phyloP scores from a whole-genome alignment of 345 rosid genomes.

The Boechera stricta region DNA sequence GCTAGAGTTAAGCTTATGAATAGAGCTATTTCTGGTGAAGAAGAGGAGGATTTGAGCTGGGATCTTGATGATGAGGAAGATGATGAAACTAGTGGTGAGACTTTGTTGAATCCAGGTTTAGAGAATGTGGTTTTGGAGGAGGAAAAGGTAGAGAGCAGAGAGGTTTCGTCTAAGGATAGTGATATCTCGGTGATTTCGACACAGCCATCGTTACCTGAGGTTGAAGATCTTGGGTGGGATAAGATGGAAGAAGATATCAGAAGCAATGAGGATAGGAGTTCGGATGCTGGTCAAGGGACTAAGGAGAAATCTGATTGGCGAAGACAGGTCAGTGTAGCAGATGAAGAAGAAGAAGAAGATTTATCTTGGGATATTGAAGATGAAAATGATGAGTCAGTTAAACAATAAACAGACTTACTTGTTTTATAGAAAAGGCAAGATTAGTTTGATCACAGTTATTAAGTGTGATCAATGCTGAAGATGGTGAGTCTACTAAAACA shows the following conservation, averaged over 20 bases:
- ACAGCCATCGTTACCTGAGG: conserved; percentile 59
- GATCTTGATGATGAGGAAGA: conserved; percentile 65
- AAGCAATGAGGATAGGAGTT: conserved; percentile 49
- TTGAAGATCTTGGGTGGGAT: conserved; percentile 84
- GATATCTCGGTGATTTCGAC: conserved; percentile 72
- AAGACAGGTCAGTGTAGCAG: conserved; percentile 54
- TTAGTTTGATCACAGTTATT: background rate
- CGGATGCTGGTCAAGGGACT: conserved; percentile 27
- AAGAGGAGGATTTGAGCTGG: conserved; percentile 84
- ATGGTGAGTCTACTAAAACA: background rate
- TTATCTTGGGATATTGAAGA: conserved; percentile 90
- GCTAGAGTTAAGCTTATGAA: conserved; percentile 70
- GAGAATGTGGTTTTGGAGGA: conserved; percentile 35
- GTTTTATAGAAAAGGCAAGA: conserved; percentile 9
- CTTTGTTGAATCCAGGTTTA: background rate
- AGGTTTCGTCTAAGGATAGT: conserved; percentile 60
- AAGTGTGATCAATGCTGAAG: background rate
- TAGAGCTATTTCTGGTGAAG: conserved; percentile 61
- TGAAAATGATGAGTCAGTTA: conserved; percentile 46
- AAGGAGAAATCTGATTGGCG: conserved; percentile 53
- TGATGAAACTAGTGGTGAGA: conserved; percentile 22
- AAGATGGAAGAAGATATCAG: conserved; percentile 67
- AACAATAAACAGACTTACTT: conserved; percentile 33
- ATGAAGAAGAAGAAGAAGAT: conserved; percentile 60
- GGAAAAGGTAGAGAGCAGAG: conserved; percentile 49